Conservation (phyloP, 139 green algal genomes). For the Medakamo hakoo region DNA sequence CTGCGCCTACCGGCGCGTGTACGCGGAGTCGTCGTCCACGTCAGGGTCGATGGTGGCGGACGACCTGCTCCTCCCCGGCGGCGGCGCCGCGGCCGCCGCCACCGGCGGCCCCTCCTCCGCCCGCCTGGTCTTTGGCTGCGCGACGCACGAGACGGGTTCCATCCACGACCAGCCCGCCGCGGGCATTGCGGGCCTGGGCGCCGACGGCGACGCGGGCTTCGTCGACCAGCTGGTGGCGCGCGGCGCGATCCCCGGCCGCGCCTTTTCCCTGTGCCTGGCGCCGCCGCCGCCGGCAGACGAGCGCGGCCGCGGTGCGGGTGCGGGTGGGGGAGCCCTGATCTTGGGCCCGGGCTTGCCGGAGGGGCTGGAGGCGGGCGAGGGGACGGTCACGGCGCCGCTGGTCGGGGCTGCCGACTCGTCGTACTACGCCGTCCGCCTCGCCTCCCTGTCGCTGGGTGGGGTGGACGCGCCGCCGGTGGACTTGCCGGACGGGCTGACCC, state of each 20-base stretch:
- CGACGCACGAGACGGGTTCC: conserved; percentile 70
- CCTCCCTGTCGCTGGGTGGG: conserved; percentile 39
- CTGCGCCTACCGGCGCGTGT: conserved; percentile 68
- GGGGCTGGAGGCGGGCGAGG: not conserved
- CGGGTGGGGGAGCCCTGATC: conserved; percentile 43
- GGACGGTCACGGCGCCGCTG: conserved; percentile 31
- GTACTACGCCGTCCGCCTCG: conserved; percentile 69
- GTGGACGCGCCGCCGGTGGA: conserved; percentile 11
- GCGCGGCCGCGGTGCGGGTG: conserved; percentile 30
- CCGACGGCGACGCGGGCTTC: conserved; percentile 53
- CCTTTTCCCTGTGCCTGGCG: conserved; percentile 75
- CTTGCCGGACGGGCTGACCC: too few relatives aligned
- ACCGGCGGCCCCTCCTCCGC: not conserved
- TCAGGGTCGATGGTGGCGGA: conserved; percentile 54
- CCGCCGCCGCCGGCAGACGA: too few relatives aligned
- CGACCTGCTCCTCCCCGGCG: conserved; percentile 22
- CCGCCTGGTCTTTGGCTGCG: conserved; percentile 62
- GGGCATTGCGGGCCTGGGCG: conserved; percentile 80
- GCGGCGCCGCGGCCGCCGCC: conserved; percentile 2
- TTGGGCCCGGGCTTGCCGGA: conserved; percentile 24
- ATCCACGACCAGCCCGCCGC: conserved; percentile 81
- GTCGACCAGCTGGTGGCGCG: conserved; percentile 46
- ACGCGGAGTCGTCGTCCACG: conserved; percentile 70
- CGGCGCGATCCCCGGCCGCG: conserved; percentile 41
- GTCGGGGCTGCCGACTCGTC: conserved; percentile 19